Conservation (phyloP, 2,329 filamentous ascomycete species). For the Rhynchosporium secalis region DNA sequence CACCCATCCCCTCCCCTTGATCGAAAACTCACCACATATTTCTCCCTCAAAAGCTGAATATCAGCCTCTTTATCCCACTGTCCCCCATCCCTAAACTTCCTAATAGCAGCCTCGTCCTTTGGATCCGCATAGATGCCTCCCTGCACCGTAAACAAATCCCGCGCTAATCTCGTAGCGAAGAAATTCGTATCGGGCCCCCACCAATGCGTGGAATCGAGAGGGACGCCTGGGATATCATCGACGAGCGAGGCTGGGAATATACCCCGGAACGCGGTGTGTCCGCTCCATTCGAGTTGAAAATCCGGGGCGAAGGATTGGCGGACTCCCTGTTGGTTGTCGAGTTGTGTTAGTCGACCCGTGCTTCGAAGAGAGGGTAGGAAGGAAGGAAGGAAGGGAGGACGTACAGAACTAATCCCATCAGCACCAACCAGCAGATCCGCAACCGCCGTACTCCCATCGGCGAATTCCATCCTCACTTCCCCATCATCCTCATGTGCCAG, state of each 20-base stretch:
- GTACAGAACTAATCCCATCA: slow-evolving; percentile 43
- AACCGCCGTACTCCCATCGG: slow-evolving; percentile 36
- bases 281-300: slow-evolving; percentile 42
- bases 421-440: slow-evolving; percentile 41
- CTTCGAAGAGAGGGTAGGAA: background rate
- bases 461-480: slow-evolving; percentile 36
- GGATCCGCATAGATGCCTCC: slow-evolving; percentile 36
- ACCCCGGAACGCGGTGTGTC: slow-evolving; percentile 42
- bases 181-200: slow-evolving; percentile 40
- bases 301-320: slow-evolving; percentile 35
- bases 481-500: slow-evolving; percentile 24
- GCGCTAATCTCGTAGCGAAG: slow-evolving; percentile 38
- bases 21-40: slow-evolving; percentile 33
- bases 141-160: slow-evolving; percentile 40
- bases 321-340: slow-evolving; percentile 25
- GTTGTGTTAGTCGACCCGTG: too few relatives aligned
- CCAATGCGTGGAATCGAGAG: slow-evolving; percentile 42
- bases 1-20: background rate
- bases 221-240: slow-evolving; percentile 38
- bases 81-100: slow-evolving; percentile 21
- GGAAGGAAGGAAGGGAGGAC: slow-evolving; percentile 14
- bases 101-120: slow-evolving; percentile 29
- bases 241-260: slow-evolving; percentile 42
- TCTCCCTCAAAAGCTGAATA: slow-evolving; percentile 35
- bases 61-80: slow-evolving; percentile 38